Percentiles rank a stretch among this genome's conserved stretches.
phyloP scores from a whole-genome alignment of 2,329 filamentous ascomycete species.

The Triangularia setosa region DNA sequence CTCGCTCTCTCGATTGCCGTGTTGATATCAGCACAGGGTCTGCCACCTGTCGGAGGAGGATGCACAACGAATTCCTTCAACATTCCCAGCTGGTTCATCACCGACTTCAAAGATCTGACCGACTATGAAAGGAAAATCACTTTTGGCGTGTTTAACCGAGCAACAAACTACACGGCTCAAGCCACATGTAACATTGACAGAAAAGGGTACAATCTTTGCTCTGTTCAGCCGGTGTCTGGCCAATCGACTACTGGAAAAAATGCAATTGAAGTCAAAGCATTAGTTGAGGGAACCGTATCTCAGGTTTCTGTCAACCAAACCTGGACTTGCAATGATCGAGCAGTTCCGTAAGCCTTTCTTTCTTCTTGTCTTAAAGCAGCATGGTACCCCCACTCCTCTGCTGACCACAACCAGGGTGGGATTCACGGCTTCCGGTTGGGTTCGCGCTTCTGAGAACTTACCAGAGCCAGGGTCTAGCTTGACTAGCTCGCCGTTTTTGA shows the following conservation, averaged over 20 bases:
- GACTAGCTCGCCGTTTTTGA: conserved; percentile 19
- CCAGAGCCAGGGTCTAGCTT: neutral
- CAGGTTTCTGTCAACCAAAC: conserved; percentile 20
- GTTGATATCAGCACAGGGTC: conserved; percentile 10
- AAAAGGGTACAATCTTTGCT: conserved; percentile 15
- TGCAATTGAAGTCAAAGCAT: conserved; percentile 13
- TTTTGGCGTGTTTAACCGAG: conserved; percentile 24
- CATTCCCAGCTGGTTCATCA: conserved; percentile 27
- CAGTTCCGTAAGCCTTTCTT: conserved; percentile 12
- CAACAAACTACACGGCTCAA: conserved; percentile 19
- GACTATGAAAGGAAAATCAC: neutral
- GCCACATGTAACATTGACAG: conserved; percentile 14
- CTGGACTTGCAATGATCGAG: conserved; percentile 25
- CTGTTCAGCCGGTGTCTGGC: neutral
- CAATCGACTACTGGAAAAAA: neutral
- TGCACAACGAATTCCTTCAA: conserved; percentile 27
- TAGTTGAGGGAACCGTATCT: conserved; percentile 8
- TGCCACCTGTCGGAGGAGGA: neutral
- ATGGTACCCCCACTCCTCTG: conserved; percentile 18
- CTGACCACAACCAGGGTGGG: conserved; percentile 12
- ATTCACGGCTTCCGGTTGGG: neutral
- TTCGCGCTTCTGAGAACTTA: neutral
- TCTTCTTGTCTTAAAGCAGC: neutral
- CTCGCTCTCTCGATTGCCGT: neutral
- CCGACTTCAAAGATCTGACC: conserved; percentile 23